These are phyloP conservation scores for Haplosporangium sp. DNA, from an alignment of 371 early-diverging fungal species.

Conservation along the genomic window DNA sequence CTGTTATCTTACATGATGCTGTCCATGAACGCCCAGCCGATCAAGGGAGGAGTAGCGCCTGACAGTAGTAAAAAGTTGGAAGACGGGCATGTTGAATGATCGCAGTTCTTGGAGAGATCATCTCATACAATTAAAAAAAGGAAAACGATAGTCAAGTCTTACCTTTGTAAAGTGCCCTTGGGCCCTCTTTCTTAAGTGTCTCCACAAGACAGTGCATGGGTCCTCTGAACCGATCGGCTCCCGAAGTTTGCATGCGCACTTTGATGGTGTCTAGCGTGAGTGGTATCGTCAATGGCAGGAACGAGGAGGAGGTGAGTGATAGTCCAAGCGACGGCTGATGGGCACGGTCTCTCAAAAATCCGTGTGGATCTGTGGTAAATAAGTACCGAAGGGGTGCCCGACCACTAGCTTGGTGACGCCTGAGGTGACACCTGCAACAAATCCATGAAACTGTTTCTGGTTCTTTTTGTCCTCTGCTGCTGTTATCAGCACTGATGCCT, in stretches of 20 bases:
- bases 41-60: constrained; percentile 90
- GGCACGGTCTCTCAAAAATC: no score
- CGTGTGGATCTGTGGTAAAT: background rate
- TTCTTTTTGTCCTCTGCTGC: constrained; percentile 29
- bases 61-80: background rate
- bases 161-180: constrained; percentile 87
- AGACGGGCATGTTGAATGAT: background rate
- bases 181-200: constrained; percentile 82
- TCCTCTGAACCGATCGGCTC: constrained; percentile 84
- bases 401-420: constrained; percentile 85
- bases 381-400: constrained; percentile 84
- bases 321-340: no score
- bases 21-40: constrained; percentile 96
- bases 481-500: background rate
- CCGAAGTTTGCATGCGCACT: constrained; percentile 86
- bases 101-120: no score
- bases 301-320: no score
- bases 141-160: no score
- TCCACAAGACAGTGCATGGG: constrained; percentile 85
- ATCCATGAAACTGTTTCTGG: constrained; percentile 76
- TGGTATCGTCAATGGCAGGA: no score
- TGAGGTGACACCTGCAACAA: constrained; percentile 81
- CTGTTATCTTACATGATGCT: constrained; percentile 70
- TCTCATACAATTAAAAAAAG: no score
- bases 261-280: constrained; percentile 78